Conservation (phyloP, 805 yeast genomes). For the Sungouiozyma ichnusensis region DNA sequence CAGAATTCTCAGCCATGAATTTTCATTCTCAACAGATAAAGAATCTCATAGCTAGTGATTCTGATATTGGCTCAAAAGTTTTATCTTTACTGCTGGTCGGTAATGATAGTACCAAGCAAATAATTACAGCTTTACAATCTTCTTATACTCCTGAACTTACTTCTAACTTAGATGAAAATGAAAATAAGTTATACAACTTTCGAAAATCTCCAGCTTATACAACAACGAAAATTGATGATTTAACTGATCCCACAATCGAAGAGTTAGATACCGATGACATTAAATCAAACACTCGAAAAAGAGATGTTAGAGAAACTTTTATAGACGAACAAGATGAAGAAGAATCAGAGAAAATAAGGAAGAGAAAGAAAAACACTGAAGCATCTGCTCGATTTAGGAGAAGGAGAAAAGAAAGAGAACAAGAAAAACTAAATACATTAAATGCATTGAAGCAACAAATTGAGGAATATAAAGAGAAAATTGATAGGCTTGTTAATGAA, state of each 20-base stretch:
- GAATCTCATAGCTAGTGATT: conserved; percentile 17
- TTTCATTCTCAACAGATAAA: conserved; percentile 12
- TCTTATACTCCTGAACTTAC: background rate
- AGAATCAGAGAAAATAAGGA: conserved; percentile 28
- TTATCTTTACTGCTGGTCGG: conserved; percentile 23
- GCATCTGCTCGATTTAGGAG: conserved; percentile 91
- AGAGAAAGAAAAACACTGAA: conserved; percentile 80
- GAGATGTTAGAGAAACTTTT: background rate
- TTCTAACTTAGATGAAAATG: background rate
- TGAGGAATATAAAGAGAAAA: conserved; percentile 13
- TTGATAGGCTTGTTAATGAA: conserved; percentile 18
- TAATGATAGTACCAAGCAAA: conserved; percentile 22
- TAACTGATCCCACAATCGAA: conserved; percentile 4
- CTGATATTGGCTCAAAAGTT: conserved; percentile 24
- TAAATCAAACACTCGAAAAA: background rate
- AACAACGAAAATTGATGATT: conserved; percentile 10
- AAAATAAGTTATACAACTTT: background rate
- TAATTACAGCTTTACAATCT: conserved; percentile 13
- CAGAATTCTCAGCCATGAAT: background rate
- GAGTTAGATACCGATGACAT: background rate
- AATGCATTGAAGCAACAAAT: conserved; percentile 14
- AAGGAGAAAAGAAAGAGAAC: conserved; percentile 22
- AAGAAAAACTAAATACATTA: conserved; percentile 15
- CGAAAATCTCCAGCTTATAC: background rate
- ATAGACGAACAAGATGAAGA: background rate